Evolutionary conservation across 2,329 filamentous ascomycete species (phyloP), one percentile per base, ranked within the genome.

Genomic region (Aspergillus quadrilineatus): DNA sequence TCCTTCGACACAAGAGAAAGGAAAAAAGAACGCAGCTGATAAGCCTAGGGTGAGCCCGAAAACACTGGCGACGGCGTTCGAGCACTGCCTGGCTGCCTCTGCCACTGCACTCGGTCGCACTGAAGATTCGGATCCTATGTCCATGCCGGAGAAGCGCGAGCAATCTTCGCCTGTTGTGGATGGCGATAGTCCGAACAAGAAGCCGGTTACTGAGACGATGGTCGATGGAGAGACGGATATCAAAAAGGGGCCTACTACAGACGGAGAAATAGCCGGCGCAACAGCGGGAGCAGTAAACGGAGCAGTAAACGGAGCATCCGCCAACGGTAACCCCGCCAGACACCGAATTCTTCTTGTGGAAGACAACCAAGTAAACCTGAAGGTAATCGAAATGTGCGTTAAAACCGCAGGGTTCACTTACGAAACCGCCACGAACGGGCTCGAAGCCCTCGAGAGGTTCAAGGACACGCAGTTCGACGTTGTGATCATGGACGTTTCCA

Each of bases 401-500:
- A 41, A 41, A 12, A 39, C 22, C 7, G 48, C 22, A 1, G 36
- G 47, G 4, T 41, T 26, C 6, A 5, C 8, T 6, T 15, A 26
- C 5, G 30, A 50, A 12, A 37, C 36, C 3, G 47, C 47, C 3
- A 28, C 17, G 8, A 42, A 42, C 34, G 36, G 48, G 0, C 36
- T 50, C 1, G 61, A 65, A 41, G 64, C 64, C 0, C 12, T 63
- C 9, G 56, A 65, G 28, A 59, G 45, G n/a, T 65, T 61, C 56
- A 60, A 63, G 36, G 22, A 34, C 1, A 42, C 54, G 5, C 41
- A 47, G 49, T 65, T 60, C 10, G 45, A 60, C 73, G 60, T 54
- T 6, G 55, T 69, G 6, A 52, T 69, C 1, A 69, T 68, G 61
- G 65, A 71, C 50, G 69, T 71, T n/a, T 69, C 64, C 15, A 72